phyloP scores from a whole-genome alignment of 768 basidiomycete species.

The Leccinum imitatum region DNA sequence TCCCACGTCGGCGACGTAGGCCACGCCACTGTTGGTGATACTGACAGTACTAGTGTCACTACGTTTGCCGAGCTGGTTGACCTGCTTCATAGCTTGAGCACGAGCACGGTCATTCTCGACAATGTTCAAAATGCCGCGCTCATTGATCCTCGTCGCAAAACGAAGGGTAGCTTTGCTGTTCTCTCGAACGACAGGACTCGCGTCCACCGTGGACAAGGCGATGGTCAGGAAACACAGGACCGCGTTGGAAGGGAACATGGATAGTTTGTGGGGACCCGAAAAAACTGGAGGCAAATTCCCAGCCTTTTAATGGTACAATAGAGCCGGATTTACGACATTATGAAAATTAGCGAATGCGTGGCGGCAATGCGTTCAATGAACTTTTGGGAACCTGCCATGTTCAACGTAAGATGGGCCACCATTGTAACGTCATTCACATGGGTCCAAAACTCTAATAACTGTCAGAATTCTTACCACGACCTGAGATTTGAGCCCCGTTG shows the following conservation, averaged over 20 bases:
- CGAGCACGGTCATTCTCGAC: constrained; percentile 23
- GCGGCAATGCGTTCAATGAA: too few species aligned
- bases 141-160: constrained; percentile 15
- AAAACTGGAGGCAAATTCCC: not conserved
- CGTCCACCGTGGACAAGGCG: constrained; percentile 11
- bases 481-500: too few species aligned
- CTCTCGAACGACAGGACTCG: constrained; percentile 10
- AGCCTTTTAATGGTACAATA: not conserved
- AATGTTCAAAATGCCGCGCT: constrained; percentile 8
- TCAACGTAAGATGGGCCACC: too few species aligned
- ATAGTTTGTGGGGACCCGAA: not conserved
- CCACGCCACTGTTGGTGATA: constrained; percentile 21
- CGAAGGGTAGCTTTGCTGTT: constrained; percentile 11
- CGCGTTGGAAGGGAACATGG: constrained; percentile 15
- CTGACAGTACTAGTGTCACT: not conserved
- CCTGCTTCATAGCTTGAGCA: constrained; percentile 11
- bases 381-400: too few species aligned
- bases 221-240: constrained; percentile 16
- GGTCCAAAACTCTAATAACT: too few species aligned
- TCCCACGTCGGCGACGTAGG: constrained; percentile 31
- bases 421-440: too few species aligned
- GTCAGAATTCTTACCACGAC: too few species aligned
- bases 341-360: too few species aligned
- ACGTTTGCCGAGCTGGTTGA: constrained; percentile 6
- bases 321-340: not conserved